phyloP scores from a whole-genome alignment of 768 basidiomycete species.

The Myochromella boudieri region DNA sequence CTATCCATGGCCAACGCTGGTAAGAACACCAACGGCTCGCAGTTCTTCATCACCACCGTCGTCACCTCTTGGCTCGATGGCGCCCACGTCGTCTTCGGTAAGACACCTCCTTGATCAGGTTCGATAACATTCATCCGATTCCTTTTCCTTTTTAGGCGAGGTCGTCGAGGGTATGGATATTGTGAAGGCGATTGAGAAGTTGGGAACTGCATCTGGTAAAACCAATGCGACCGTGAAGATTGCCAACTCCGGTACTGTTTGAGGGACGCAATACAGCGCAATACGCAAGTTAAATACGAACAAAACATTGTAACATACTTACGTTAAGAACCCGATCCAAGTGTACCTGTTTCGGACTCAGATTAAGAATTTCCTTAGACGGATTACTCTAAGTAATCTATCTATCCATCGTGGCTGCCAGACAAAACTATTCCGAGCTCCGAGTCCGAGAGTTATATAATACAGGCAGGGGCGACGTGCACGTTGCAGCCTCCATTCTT shows the following conservation, averaged over 20 bases:
- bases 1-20: constrained; percentile 84
- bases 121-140: background rate
- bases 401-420: too few relatives aligned
- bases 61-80: constrained; percentile 79
- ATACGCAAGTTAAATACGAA: constrained; percentile 1
- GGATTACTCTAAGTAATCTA: too few relatives aligned
- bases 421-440: too few relatives aligned
- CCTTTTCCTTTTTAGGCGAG: constrained; percentile 39
- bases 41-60: constrained; percentile 90
- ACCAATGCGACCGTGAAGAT: constrained; percentile 53
- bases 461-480: too few relatives aligned
- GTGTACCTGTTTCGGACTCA: background rate
- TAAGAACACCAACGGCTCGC: constrained; percentile 81
- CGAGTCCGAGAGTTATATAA: too few relatives aligned
- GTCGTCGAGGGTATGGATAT: constrained; percentile 65
- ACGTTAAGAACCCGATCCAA: constrained; percentile 5
- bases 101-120: constrained; percentile 13
- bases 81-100: constrained; percentile 85
- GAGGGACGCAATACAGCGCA: constrained; percentile 16
- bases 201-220: constrained; percentile 38
- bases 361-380: too few relatives aligned
- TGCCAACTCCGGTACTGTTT: constrained; percentile 49
- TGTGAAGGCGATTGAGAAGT: constrained; percentile 43
- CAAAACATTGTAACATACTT: constrained; percentile 15
- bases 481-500: too few relatives aligned